phyloP scores from a whole-genome alignment of 176 grass and related monocot genomes.

The Oryza brachyantha region DNA sequence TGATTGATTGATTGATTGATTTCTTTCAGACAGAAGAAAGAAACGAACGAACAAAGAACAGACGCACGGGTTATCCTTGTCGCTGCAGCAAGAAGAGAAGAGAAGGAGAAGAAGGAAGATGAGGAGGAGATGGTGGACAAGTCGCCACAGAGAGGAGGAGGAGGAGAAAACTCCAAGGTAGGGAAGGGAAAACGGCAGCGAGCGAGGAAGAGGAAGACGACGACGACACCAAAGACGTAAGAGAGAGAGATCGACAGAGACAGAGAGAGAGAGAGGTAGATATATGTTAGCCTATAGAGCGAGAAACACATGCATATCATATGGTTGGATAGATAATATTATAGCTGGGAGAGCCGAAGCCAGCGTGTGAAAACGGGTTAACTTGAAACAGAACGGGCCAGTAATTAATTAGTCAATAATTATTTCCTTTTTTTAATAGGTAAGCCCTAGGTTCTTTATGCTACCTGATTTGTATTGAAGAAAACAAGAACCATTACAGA shows the following conservation, averaged over 20 bases:
- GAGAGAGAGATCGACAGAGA: neutral
- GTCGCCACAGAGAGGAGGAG: neutral
- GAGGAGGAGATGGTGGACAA: neutral
- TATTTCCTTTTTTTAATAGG: too few relatives aligned
- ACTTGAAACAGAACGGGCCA: neutral
- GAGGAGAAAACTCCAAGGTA: neutral
- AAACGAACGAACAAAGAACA: neutral
- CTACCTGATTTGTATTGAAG: too few relatives aligned
- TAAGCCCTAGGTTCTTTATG: too few relatives aligned
- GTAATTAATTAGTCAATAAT: too few relatives aligned
- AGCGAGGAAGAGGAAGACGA: neutral
- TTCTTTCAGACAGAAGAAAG: neutral
- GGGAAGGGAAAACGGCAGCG: neutral
- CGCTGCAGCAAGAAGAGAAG: neutral
- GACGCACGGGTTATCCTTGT: neutral
- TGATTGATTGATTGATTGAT: too few relatives aligned
- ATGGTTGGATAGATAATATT: too few relatives aligned
- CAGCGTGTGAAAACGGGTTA: slow-evolving; percentile 13
- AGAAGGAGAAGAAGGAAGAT: too few relatives aligned
- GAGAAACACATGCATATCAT: slow-evolving; percentile 25
- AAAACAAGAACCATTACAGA: too few relatives aligned
- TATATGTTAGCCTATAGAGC: neutral
- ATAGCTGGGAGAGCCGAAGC: neutral
- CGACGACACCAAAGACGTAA: neutral
- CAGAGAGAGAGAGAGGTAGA: too few relatives aligned